Conservation (phyloP, 1,139 yeast species). For the Candida sanyaensis region DNA sequence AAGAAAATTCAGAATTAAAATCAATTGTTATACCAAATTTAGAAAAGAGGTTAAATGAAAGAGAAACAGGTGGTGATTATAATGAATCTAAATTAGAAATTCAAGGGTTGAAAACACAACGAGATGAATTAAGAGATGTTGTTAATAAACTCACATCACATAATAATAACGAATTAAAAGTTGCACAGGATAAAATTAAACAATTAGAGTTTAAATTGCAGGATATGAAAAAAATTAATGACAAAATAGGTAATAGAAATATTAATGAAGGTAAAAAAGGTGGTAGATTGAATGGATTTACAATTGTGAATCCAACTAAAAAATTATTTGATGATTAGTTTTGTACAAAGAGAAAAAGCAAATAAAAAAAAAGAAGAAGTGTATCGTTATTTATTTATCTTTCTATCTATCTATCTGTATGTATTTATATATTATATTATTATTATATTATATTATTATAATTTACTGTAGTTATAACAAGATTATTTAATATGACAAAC, state of each 20-base stretch:
- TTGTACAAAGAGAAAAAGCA: neutral
- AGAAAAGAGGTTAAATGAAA: conserved; percentile 23
- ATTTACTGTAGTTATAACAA: conserved; percentile 4
- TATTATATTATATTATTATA: too few species aligned
- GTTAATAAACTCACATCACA: conserved; percentile 37
- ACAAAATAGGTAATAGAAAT: conserved; percentile 28
- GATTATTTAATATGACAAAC: neutral
- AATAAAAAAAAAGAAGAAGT: conserved; percentile 9
- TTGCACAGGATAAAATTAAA: conserved; percentile 46
- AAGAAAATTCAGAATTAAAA: conserved; percentile 47
- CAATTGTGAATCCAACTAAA: conserved; percentile 42
- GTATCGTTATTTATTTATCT: neutral
- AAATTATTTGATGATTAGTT: conserved; percentile 27
- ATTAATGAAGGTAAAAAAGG: conserved; percentile 19
- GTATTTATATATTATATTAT: neutral
- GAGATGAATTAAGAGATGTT: conserved; percentile 63
- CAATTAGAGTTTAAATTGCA: conserved; percentile 39
- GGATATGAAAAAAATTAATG: conserved; percentile 36
- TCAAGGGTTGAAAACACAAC: conserved; percentile 45
- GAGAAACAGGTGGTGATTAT: conserved; percentile 11
- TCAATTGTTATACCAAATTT: conserved; percentile 43
- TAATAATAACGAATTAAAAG: conserved; percentile 37
- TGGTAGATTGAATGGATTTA: conserved; percentile 45
- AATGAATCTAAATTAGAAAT: conserved; percentile 22
- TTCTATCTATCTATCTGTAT: neutral